Evolutionary conservation across 768 basidiomycete genomes (phyloP), one percentile per base, ranked within the genome.

Genomic region (Amanita molliuscula): DNA sequence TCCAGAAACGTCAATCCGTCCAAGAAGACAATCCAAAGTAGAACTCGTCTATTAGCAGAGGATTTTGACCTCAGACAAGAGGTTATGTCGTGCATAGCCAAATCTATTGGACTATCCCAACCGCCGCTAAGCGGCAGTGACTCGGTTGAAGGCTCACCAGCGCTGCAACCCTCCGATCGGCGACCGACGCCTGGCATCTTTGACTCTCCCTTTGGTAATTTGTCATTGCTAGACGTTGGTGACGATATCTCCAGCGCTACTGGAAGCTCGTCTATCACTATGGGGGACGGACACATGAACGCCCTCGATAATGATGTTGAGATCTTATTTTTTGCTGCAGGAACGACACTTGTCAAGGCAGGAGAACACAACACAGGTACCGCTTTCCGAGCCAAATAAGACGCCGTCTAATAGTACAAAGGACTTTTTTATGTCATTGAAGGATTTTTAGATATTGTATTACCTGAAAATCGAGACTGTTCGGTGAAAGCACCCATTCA

Each of bases 281-380:
- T 71, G 11, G 67, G 72, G 15, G 77, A 68, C 18, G 77, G 73
- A 28, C 81, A 84, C 56, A 75, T 90, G 69, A 83, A 75, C 56
- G 94, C 92, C 16, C 69, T 99, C 11, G 93, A 96, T 60, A 98
- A 97, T 50, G 90, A 96, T 61, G 89, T 98, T 1, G 96, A 99
- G 64, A 95, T 99, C 46, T 63, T 97, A 28, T 97, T 84, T 64
- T 98, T 91, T 67, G 75, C 88, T 36, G 84, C 88, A 45, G 96
- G 94, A 1, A 82, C 84, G 3, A 81, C 80, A 2, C 67, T 98
- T 18, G 93, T 88, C 20, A 88, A 81, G 57, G 88, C 93, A 6
- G 95, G 93, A 36, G 94, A 99, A 64, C 70, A 79, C 49, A 86
- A 93, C 54, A 85, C 89, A 48, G 93, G 93, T 81, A 50, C 10